Evolutionary conservation across 805 yeast genomes (phyloP), one percentile per base, ranked within the genome.

Genomic region (Ogataea henricii): DNA sequence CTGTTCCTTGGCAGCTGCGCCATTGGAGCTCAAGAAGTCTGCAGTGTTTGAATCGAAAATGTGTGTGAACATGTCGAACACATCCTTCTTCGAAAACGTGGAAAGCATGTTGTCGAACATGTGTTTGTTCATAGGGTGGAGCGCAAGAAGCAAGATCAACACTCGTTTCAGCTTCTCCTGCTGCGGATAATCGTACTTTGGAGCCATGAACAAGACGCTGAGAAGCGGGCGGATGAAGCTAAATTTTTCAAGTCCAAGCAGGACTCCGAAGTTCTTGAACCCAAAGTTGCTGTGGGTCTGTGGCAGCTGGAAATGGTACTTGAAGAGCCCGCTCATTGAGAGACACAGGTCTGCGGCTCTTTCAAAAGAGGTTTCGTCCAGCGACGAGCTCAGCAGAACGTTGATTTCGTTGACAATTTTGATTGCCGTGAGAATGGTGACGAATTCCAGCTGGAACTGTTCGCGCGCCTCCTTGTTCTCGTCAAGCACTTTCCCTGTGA

Each of bases 221-320:
- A 49, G 46, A 12, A 56, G 51, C 27, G 53, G 60, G 30, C 33
- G 40, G 23, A 34, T 49, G 29, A 44, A 47, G 13, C 46, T 37
- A 39, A 38, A 26, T 14, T 49, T 35, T 9, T 47, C 43, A 6
- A 46, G 20, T 1, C 47, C 46, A 8, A 65, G 43, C 2, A 65
- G 38, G 6, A 14, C 32, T 5, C 62, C 66, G 51, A 59, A 65
- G 33, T 55, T 62, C 43, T 47, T 58, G 37, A 65, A 62, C 1
- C 58, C 65, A 45, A 59, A 63, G 43, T 55, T 54, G 6, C 46
- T 46, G 43, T 59, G 59, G 6, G 46, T 33, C 14, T 33, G 43
- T 5, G 64, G 62, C 20, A 64, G 43, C 36, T 61, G 62, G 34
- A 62, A 66, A 40, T 63, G 64, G 43, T 58, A 57, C 26, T 59